Conservation (phyloP, 371 early-diverging fungal genomes). For the Blakeslea trispora region DNA sequence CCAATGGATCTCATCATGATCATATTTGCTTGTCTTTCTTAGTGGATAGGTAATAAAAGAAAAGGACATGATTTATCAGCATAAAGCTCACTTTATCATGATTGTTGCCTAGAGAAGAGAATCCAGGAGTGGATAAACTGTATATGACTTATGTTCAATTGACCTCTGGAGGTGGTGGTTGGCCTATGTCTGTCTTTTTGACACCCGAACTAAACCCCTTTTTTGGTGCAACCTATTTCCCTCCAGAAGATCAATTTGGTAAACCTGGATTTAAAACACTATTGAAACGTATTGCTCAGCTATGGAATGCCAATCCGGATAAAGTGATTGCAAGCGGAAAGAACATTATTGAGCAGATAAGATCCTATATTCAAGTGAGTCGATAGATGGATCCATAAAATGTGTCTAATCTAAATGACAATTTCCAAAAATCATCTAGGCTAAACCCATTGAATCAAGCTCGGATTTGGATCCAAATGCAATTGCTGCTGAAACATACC, state of each 20-base stretch:
- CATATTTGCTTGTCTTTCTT: too few relatives aligned
- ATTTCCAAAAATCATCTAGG: too few relatives aligned
- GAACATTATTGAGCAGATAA: conserved; percentile 46
- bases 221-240: conserved; percentile 71
- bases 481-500: conserved; percentile 35
- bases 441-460: conserved; percentile 19
- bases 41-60: conserved; percentile 43
- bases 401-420: too few relatives aligned
- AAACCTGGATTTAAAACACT: conserved; percentile 57
- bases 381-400: too few relatives aligned
- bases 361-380: conserved; percentile 37
- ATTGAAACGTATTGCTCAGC: conserved; percentile 41
- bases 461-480: conserved; percentile 16
- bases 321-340: conserved; percentile 44
- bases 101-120: conserved; percentile 69
- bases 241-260: conserved; percentile 56
- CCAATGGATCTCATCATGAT: too few relatives aligned
- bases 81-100: too few relatives aligned
- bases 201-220: conserved; percentile 69
- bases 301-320: conserved; percentile 47
- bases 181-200: conserved; percentile 65
- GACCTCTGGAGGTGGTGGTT: conserved; percentile 64
- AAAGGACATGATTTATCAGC: too few relatives aligned
- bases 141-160: conserved; percentile 62
- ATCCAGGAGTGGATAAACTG: conserved; percentile 68